Evolutionary conservation across 148 eudicot genomes (phyloP).

Genomic region (Hydrangea macrophylla): DNA sequence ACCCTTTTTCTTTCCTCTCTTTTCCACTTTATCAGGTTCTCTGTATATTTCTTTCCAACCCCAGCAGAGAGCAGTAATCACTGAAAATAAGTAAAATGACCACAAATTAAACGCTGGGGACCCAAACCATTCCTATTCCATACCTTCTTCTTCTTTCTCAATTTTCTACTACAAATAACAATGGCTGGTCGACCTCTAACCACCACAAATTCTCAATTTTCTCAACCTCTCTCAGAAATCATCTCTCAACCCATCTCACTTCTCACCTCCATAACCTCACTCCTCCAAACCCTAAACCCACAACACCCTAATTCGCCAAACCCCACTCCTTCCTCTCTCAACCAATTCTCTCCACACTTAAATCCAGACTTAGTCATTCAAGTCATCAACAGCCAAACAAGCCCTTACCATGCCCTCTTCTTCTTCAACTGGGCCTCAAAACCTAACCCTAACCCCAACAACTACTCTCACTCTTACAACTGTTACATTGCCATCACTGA

Average conservation of each 20-base stretch:
- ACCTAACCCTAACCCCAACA: conserved; percentile 21
- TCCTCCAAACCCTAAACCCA: conserved; percentile 30
- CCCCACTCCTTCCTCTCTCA: conserved; percentile 20
- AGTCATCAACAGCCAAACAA: conserved; percentile 19
- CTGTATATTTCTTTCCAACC: no score
- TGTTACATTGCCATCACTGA: conserved; percentile 37
- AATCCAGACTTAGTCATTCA: conserved; percentile 19
- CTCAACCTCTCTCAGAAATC: neutral
- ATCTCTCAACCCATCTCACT: conserved; percentile 10
- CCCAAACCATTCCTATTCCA: no score
- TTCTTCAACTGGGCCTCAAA: conserved; percentile 32
- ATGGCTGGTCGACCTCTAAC: neutral
- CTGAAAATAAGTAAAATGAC: no score
- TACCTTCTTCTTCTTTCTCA: no score
- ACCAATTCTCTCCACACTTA: conserved; percentile 24
- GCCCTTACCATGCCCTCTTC: conserved; percentile 33
- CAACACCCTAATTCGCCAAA: conserved; percentile 20
- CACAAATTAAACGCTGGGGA: no score
- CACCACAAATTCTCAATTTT: neutral
- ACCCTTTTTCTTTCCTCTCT: no score
- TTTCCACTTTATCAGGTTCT: no score
- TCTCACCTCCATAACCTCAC: conserved; percentile 17
- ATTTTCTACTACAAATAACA: no score
- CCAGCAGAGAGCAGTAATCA: no score
- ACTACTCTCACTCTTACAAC: conserved; percentile 17